Evolutionary conservation across 148 eudicot genomes (phyloP), one percentile per base, ranked within the genome.

Genomic region (Camellia sinensis): DNA sequence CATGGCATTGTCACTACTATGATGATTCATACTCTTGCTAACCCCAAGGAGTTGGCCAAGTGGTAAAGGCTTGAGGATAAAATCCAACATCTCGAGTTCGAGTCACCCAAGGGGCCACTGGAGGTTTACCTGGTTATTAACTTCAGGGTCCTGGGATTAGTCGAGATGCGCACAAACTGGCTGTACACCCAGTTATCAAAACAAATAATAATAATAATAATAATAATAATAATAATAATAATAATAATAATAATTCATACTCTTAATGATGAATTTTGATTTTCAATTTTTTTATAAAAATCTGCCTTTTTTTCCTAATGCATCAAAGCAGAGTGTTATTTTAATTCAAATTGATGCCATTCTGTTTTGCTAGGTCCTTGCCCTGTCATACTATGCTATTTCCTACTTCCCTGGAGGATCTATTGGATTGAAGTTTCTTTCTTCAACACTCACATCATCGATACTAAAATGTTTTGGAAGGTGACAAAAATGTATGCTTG

Each of bases 391-490:
- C 75, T 89, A 89, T 79, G 88, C 82, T n/a, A 84, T 89, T 63
- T 89, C 92, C 45, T 89, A 89, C 86, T 89, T 89, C 76, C 92
- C 92, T 41, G 92, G 90, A 78, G 92, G 92, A 75, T 89, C 90
- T 5, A 82, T 88, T 41, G 92, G 92, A 4, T 8, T 89, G 83
- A 89, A 82, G 78, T 86, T 89, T 68, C 87, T 89, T 29, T 85
- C 90, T 22, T 89, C 92, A 8, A 80, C 87, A 13, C 86, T 89
- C 4, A 72, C 87, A n/a, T 82, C 87, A 43, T 85, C 92, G 9
- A 62, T 89, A 3, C 80, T 89, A 45, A 81, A 82, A 83, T 89
- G 92, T 69, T 89, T 89, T 71, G 89, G 92, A 56, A 84, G 92
- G 81, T 89, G 88, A 89, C 79, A 59, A 8, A 21, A 3, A 43